Evolutionary conservation across 2,329 filamentous ascomycete genomes (phyloP).

Genomic region (Talaromyces sp.): DNA sequence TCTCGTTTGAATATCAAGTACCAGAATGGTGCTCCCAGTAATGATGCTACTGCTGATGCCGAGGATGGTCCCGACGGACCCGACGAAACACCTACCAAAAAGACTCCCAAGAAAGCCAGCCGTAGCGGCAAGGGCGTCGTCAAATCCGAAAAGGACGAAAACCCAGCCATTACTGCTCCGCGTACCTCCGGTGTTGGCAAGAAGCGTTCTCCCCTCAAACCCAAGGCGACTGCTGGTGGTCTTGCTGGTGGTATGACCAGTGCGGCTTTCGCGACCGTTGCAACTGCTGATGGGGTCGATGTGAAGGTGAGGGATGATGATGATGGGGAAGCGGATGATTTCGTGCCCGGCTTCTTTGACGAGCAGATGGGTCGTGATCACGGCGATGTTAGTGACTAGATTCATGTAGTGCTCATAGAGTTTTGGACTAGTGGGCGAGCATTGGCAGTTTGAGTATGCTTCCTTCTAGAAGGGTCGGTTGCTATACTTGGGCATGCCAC

Average conservation of each 20-base stretch:
- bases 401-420: no score
- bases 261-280: not conserved
- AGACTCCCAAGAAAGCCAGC: slow-evolving; percentile 2
- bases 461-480: not conserved
- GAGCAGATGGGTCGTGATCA: not conserved
- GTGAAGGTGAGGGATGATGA: not conserved
- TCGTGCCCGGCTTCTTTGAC: not conserved
- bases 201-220: not conserved
- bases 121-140: not conserved
- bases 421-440: no score
- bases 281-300: not conserved
- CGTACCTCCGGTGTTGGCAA: slow-evolving; percentile 2
- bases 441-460: no score
- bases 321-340: not conserved
- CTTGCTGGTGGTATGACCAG: not conserved
- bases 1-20: slow-evolving; percentile 12
- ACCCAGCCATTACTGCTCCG: not conserved
- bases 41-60: not conserved
- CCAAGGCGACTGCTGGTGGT: not conserved
- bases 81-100: not conserved
- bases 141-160: not conserved
- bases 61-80: not conserved
- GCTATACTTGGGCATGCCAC: not conserved
- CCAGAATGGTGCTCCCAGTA: not conserved
- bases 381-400: not conserved